Base-by-base conservation (phyloP, 2,329 filamentous ascomycete species). In the Penicillium sp. region DNA sequence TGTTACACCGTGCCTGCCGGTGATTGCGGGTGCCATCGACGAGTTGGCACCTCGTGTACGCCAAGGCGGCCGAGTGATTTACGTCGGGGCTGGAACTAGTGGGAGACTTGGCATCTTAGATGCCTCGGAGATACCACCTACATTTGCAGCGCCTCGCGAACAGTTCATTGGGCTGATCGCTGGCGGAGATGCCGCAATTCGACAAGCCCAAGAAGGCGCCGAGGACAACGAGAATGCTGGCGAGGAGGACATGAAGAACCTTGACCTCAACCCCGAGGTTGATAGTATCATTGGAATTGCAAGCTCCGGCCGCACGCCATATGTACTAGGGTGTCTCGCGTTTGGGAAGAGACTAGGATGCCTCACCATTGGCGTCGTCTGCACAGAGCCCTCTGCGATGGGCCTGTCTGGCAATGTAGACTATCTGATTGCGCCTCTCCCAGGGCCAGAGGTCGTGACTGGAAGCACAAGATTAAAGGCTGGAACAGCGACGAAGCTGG, bases 401-500 rank as follows among this genome's bases (percentile, higher is more conserved):
- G 58, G 58, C 19, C 45, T 44, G 2, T 63, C 66, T 2, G 68
- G 65, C 0, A 56, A 60, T 34, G 65, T 69, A 2, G 66, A 73
- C 24, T 63, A 61, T 33, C 59, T 77, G 48, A 76, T 79, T 46
- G 65, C 64, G 16, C 65, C 71, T n/a, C 63, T 78, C 2, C 74
- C 75, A 1, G 77, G 77, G 0, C 70, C 76, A 1, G 77, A 79
- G 59, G 71, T 76, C 3, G 68, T 78, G 3, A 76, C 76, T n/a
- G 77, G 77, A 2, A 79, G 77, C 57, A 79, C 77, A 1, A 65
- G 77, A 26, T 66, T 79, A 53, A 79, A 79, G 58, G 76, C 77
- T 1, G 77, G 77, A 14, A 79, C 74, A 0, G 76, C 73, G 1
- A 78, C 77, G 0, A 79, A 79, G 58, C 56, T 78, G 52, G 74